phyloP scores from a whole-genome alignment of 164 flowering plant genomes.

The Chimonanthus salicifolius region DNA sequence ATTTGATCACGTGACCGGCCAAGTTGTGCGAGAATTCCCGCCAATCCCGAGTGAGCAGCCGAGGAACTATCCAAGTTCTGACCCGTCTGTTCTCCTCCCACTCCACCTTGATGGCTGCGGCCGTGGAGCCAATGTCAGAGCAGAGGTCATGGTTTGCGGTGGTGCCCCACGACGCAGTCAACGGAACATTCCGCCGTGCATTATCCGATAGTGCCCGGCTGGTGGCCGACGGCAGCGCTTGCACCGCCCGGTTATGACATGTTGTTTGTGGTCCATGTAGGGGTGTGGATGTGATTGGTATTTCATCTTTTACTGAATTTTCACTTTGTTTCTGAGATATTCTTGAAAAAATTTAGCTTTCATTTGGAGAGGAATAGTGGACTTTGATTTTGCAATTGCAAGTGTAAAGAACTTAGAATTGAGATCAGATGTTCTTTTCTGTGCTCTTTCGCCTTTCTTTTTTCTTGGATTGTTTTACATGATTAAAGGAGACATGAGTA shows the following conservation, averaged over 20 bases:
- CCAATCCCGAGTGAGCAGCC: constrained; percentile 34
- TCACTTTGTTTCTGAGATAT: too few relatives aligned
- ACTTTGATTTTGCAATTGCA: too few relatives aligned
- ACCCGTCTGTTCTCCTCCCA: constrained; percentile 42
- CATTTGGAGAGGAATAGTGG: too few relatives aligned
- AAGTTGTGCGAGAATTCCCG: constrained; percentile 28
- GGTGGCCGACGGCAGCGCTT: constrained; percentile 18
- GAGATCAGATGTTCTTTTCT: too few relatives aligned
- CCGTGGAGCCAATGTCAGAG: constrained; percentile 8
- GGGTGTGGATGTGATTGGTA: constrained; percentile 28
- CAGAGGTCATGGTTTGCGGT: constrained; percentile 51
- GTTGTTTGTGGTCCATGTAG: constrained; percentile 34
- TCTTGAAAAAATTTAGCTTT: too few relatives aligned
- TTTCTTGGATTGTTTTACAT: too few relatives aligned
- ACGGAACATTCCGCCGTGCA: constrained; percentile 20
- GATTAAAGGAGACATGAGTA: too few relatives aligned
- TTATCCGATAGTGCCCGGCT: constrained; percentile 41
- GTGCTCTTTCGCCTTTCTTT: too few relatives aligned
- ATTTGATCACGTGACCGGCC: constrained; percentile 24
- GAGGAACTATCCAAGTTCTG: constrained; percentile 44
- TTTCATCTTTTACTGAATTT: too few relatives aligned
- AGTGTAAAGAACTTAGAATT: too few relatives aligned
- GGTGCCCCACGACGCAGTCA: constrained; percentile 37
- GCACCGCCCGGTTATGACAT: constrained; percentile 48
- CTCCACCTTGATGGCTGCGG: neutral